Evolutionary conservation across 768 basidiomycete species (phyloP).

Genomic region (Russula olivacea): DNA sequence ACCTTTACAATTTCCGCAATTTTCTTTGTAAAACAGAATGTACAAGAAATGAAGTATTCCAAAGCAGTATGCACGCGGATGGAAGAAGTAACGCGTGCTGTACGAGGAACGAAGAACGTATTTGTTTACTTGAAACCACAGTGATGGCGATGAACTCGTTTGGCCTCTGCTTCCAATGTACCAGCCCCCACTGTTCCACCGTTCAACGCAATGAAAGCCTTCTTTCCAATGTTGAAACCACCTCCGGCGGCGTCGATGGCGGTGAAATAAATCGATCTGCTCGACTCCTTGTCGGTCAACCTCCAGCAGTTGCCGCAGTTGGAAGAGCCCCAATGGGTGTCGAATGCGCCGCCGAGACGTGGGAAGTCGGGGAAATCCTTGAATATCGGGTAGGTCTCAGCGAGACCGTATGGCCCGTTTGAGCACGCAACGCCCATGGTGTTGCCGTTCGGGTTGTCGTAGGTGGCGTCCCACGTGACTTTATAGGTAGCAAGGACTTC

Average conservation of each 20-base stretch:
- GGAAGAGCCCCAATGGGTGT: constrained; percentile 45
- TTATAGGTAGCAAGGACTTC: too few relatives aligned
- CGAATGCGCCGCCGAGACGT: constrained; percentile 49
- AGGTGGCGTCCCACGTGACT: constrained; percentile 26
- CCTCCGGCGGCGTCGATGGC: constrained; percentile 48
- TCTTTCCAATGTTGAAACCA: constrained; percentile 37
- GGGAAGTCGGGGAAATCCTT: constrained; percentile 52
- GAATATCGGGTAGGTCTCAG: constrained; percentile 44
- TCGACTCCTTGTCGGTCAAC: constrained; percentile 40
- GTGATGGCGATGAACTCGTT: too few relatives aligned
- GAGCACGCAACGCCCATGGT: constrained; percentile 45
- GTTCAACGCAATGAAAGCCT: constrained; percentile 31
- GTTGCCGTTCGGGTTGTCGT: constrained; percentile 41
- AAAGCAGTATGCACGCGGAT: too few relatives aligned
- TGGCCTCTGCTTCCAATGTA: too few relatives aligned
- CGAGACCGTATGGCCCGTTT: constrained; percentile 39
- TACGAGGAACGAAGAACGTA: too few relatives aligned
- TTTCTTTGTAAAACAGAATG: too few relatives aligned
- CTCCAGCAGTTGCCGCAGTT: constrained; percentile 59
- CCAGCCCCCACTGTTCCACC: constrained; percentile 1
- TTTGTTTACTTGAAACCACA: too few relatives aligned
- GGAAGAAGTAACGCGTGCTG: too few relatives aligned
- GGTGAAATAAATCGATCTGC: constrained; percentile 41
- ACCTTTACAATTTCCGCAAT: too few relatives aligned
- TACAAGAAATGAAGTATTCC: too few relatives aligned